A percentile compares a stretch with the other conserved stretches of the same genome.
Conservation (phyloP, 805 yeast genomes). For the Candida vaughaniae region DNA sequence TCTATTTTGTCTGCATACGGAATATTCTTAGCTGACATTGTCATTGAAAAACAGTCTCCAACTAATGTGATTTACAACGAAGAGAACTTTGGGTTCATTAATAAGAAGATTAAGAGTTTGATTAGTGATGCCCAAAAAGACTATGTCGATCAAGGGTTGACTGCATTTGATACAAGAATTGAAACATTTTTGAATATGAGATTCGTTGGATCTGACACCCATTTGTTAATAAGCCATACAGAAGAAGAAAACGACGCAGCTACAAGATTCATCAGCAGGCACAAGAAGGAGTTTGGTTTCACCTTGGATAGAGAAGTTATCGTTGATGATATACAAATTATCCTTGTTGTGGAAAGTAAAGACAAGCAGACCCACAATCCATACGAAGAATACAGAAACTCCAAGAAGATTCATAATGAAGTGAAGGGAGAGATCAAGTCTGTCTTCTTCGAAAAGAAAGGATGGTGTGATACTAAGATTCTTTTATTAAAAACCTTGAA, state of each 20-base stretch:
- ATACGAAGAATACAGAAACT: slow-evolving; percentile 30
- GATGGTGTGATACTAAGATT: slow-evolving; percentile 29
- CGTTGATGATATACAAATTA: slow-evolving; percentile 39
- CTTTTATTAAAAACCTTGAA: slow-evolving; percentile 21
- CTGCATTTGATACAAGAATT: slow-evolving; percentile 40
- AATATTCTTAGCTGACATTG: slow-evolving; percentile 32
- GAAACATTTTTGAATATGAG: slow-evolving; percentile 76
- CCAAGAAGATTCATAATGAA: neutral
- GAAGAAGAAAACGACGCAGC: slow-evolving; percentile 25
- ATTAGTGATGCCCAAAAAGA: slow-evolving; percentile 38
- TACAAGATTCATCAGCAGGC: slow-evolving; percentile 25
- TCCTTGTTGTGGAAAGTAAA: slow-evolving; percentile 61
- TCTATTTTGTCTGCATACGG: slow-evolving; percentile 36
- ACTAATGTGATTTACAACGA: slow-evolving; percentile 24
- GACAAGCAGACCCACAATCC: slow-evolving; percentile 53
- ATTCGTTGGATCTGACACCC: slow-evolving; percentile 88
- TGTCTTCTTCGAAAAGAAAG: slow-evolving; percentile 29
- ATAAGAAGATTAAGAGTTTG: slow-evolving; percentile 47
- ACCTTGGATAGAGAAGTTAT: slow-evolving; percentile 32
- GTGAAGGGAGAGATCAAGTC: slow-evolving; percentile 3
- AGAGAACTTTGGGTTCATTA: slow-evolving; percentile 35
- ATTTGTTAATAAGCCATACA: slow-evolving; percentile 59
- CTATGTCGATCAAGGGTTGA: slow-evolving; percentile 50
- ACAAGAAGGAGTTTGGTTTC: slow-evolving; percentile 36
- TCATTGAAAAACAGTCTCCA: slow-evolving; percentile 36